Evolutionary conservation across 768 basidiomycete species (phyloP), one percentile per base, ranked within the genome.

Genomic region (Suillus cothurnatus): DNA sequence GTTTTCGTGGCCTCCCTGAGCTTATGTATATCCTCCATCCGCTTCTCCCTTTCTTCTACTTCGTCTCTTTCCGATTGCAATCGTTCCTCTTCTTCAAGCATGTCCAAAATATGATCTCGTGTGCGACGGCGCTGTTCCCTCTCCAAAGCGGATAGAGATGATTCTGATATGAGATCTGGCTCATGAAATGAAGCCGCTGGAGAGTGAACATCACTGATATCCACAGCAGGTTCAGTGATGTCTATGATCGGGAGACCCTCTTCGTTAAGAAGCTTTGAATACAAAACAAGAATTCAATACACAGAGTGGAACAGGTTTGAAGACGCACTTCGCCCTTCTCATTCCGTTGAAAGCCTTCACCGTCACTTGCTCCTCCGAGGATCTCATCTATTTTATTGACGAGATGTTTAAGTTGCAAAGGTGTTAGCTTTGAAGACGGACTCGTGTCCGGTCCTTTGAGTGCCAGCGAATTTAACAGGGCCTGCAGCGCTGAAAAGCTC

Each of bases 171-270:
- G 12, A 87, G 73, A 47, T 82, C 79, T 31, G 81, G 75, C 32
- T 87, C 84, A 28, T 81, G 78, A 23, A 74, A 61, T n/a, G 69
- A 53, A 32, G 60, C 41, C 3, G 71, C 61, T 36, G 71, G 52
- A 12, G 69, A 62, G 1, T 69, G 60, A 26, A 61, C 61, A n/a
- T 69, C 68, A 32, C 64, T 61, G 34, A 71, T 76, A 26, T 69
- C 55, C n/a, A 57, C 55, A 5, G 83, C 70, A 49, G 86, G 86
- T 71, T 94, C 92, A 36, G 82, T 84, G 64, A 94, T 88, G 43
- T 94, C 92, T 66, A 93, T 81, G 67, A 94, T 89, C 14, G 92
- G 92, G 45, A 91, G 83, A 4, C 91, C 91, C 57, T 94, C 91
- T 70, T 92, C 90, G 70, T 90, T 91, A 47, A 89, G 69, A 61